Conservation (phyloP, 176 grass and related monocot species). For the Calamus simplicifolius region DNA sequence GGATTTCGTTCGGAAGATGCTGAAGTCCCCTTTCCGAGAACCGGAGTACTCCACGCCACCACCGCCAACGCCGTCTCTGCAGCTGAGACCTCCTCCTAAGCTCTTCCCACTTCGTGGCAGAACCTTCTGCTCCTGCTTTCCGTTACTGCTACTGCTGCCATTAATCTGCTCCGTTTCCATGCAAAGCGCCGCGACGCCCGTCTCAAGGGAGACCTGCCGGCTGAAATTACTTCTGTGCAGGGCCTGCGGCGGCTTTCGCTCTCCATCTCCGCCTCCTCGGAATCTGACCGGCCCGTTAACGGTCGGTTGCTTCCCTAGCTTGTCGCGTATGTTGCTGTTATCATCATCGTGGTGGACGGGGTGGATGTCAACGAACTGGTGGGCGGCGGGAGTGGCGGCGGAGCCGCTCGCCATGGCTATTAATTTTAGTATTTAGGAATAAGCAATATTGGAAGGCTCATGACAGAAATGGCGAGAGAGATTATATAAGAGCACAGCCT, state of each 20-base stretch:
- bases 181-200: slow-evolving; percentile 60
- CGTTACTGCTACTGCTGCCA: slow-evolving; percentile 7
- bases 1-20: slow-evolving; percentile 91
- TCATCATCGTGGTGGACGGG: slow-evolving; percentile 23
- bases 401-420: slow-evolving; percentile 32
- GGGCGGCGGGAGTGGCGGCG: slow-evolving; percentile 18
- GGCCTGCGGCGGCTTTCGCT: slow-evolving; percentile 28
- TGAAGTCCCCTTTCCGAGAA: slow-evolving; percentile 65
- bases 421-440: background rate
- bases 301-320: slow-evolving; percentile 20
- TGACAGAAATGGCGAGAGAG: background rate
- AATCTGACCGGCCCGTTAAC: slow-evolving; percentile 36
- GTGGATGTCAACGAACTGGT: slow-evolving; percentile 27
- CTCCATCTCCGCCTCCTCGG: slow-evolving; percentile 26
- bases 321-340: slow-evolving; percentile 10
- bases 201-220: slow-evolving; percentile 82
- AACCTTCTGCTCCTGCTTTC: slow-evolving; percentile 11
- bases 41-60: slow-evolving; percentile 3
- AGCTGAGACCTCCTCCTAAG: slow-evolving; percentile 42
- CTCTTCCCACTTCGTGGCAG: slow-evolving; percentile 76
- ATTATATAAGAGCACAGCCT: slow-evolving; percentile 6
- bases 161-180: slow-evolving; percentile 40
- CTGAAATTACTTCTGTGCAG: slow-evolving; percentile 41
- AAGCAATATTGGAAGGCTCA: background rate
- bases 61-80: slow-evolving; percentile 6